These are phyloP conservation scores for Saccharomycopsis crataegensis DNA, from an alignment of 1,139 yeast species.

Conservation along the genomic window DNA sequence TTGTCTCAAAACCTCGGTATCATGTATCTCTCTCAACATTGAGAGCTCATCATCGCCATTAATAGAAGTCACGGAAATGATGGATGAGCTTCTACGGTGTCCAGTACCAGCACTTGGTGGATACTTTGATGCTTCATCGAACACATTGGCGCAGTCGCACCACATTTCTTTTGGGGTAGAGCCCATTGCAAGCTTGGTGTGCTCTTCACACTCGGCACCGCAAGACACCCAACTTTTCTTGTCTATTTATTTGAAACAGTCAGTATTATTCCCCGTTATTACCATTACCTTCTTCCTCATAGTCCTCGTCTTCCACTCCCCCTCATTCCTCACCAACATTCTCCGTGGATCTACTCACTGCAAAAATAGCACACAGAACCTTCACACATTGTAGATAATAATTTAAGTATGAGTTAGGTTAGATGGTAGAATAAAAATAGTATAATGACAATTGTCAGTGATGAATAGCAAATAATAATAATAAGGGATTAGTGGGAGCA, in stretches of 20 bases:
- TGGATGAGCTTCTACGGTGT: constrained; percentile 11
- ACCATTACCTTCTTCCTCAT: neutral
- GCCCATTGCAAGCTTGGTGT: constrained; percentile 7
- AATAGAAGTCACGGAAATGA: neutral
- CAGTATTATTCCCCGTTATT: neutral
- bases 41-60: too few species aligned
- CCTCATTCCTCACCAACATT: neutral
- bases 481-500: too few species aligned
- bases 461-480: too few species aligned
- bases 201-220: constrained; percentile 3
- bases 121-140: constrained; percentile 4
- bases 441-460: too few species aligned
- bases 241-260: neutral
- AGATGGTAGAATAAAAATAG: too few species aligned
- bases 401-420: neutral
- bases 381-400: constrained; percentile 9
- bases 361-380: constrained; percentile 13
- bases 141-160: constrained; percentile 17
- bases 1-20: too few species aligned
- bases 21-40: too few species aligned
- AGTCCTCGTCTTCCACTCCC: too few species aligned
- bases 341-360: neutral
- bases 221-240: constrained; percentile 14
- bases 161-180: constrained; percentile 9
- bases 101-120: constrained; percentile 18